Evolutionary conservation across 75 land plant species (phyloP).

Genomic region (Cunninghamia lanceolata): DNA sequence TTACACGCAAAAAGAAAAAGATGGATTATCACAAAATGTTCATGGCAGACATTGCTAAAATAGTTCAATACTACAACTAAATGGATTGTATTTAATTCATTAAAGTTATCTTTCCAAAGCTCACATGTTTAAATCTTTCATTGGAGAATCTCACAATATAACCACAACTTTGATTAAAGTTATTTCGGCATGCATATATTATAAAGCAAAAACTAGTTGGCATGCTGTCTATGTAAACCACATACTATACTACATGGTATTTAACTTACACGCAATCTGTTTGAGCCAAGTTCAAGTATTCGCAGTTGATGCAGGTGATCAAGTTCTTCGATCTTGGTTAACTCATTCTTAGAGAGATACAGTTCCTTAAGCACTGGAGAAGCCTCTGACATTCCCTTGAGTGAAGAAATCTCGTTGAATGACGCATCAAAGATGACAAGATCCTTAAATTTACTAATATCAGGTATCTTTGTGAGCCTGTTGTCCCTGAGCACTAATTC

Average conservation of each 20-base stretch:
- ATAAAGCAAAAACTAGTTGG: not conserved
- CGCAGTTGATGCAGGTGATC: conserved; percentile 68
- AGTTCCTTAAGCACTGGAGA: conserved; percentile 69
- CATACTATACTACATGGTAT: not conserved
- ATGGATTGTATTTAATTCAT: not conserved
- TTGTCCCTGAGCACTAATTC: conserved; percentile 93
- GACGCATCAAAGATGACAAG: conserved; percentile 89
- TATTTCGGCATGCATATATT: not conserved
- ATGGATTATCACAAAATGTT: not conserved
- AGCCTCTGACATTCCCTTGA: conserved; percentile 67
- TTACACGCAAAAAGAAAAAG: not conserved
- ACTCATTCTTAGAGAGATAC: conserved; percentile 90
- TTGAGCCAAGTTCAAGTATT: conserved; percentile 96
- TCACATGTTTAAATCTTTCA: conserved; percentile 5
- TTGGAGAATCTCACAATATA: conserved; percentile 6
- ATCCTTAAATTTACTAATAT: conserved; percentile 53
- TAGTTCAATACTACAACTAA: not conserved
- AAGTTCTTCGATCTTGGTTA: conserved; percentile 82
- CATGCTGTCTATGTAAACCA: not conserved
- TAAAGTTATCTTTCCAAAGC: conserved; percentile 1
- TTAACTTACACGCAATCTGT: conserved; percentile 71
- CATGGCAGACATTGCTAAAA: not conserved
- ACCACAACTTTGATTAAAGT: conserved; percentile 1
- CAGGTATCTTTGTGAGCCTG: conserved; percentile 70
- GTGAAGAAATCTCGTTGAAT: conserved; percentile 83